Base-by-base conservation (phyloP, 352 stramenopile genomes). In the Phytophthora capsici region DNA sequence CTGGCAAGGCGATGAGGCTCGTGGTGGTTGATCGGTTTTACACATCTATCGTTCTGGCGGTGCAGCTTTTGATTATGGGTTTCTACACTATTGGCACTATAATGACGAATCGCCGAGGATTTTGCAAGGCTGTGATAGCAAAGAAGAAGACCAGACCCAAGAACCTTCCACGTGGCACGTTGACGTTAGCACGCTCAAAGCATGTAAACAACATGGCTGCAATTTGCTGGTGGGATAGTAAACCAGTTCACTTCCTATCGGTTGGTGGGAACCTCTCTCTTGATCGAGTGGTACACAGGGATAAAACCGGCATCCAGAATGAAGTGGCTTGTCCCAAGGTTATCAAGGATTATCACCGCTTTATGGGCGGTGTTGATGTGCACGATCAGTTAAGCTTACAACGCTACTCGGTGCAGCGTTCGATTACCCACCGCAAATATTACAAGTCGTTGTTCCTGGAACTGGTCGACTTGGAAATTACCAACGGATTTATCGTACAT, bases 21-120 rank as follows among this genome's bases (percentile, higher is more conserved):
- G 58, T 67, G 3, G 43, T 67, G 1, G 36, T 54, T 10, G 48
- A 66, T 30, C 17, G 58, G 3, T 61, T 67, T 47, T 64, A 64
- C 17, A 52, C 46, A 1, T n/a, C n/a, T n/a, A n/a, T n/a, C n/a
- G n/a, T n/a, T n/a, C n/a, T n/a, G n/a, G n/a, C n/a, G n/a, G n/a
- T n/a, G n/a, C n/a, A n/a, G n/a, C n/a, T n/a, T n/a, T n/a, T n/a
- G n/a, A n/a, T n/a, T n/a, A n/a, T n/a, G 28, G 20, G 19, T 4
- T 43, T 54, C 20, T 49, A 44, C 28, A 63, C 45, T 16, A 41
- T 60, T 43, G 52, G 17, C 1, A 63, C 22, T 8, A 63, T 66
- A 16, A 57, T 65, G 57, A 58, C 37, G 14, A 65, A 58, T 12
- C 46, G 46, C 3, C 47, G 17, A 12, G 46, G 37, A 1, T 57